These are phyloP conservation scores for Brassica juncea DNA, from an alignment of 345 rosid species.

Conservation along the genomic window DNA sequence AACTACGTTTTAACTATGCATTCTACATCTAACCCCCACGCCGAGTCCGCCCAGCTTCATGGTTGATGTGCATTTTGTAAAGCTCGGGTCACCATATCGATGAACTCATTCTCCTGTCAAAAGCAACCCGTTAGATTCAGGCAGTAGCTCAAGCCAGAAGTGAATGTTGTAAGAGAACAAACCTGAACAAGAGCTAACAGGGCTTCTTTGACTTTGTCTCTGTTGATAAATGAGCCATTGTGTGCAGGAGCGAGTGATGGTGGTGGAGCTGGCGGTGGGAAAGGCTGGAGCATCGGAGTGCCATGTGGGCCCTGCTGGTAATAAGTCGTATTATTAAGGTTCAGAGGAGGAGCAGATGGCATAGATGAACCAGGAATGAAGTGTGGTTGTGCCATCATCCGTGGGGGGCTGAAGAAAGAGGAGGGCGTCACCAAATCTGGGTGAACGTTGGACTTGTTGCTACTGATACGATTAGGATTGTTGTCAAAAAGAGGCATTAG, in stretches of 20 bases:
- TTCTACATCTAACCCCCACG: constrained; percentile 18
- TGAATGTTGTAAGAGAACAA: constrained; percentile 34
- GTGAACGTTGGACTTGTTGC: constrained; percentile 44
- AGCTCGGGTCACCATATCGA: constrained; percentile 73
- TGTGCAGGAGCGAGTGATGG: constrained; percentile 76
- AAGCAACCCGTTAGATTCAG: constrained; percentile 10
- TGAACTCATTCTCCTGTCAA: constrained; percentile 71
- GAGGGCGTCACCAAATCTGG: constrained; percentile 76
- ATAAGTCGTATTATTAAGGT: constrained; percentile 41
- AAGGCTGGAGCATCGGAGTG: constrained; percentile 88
- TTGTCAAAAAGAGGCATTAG: constrained; percentile 53
- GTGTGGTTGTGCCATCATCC: constrained; percentile 47
- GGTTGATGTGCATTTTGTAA: constrained; percentile 67
- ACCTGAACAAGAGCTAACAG: constrained; percentile 78
- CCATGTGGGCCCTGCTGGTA: constrained; percentile 68
- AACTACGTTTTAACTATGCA: constrained; percentile 35
- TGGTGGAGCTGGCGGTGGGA: constrained; percentile 88
- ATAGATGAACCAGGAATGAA: constrained; percentile 47
- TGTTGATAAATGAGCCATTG: constrained; percentile 52
- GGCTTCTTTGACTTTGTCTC: constrained; percentile 80
- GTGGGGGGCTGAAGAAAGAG: constrained; percentile 58
- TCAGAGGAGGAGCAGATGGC: constrained; percentile 61
- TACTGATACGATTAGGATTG: constrained; percentile 43
- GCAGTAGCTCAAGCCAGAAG: constrained; percentile 2
- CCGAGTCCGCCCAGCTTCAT: constrained; percentile 29